These are phyloP conservation scores for Tricholoma terreum DNA, from an alignment of 768 basidiomycete genomes.

Conservation along the genomic window DNA sequence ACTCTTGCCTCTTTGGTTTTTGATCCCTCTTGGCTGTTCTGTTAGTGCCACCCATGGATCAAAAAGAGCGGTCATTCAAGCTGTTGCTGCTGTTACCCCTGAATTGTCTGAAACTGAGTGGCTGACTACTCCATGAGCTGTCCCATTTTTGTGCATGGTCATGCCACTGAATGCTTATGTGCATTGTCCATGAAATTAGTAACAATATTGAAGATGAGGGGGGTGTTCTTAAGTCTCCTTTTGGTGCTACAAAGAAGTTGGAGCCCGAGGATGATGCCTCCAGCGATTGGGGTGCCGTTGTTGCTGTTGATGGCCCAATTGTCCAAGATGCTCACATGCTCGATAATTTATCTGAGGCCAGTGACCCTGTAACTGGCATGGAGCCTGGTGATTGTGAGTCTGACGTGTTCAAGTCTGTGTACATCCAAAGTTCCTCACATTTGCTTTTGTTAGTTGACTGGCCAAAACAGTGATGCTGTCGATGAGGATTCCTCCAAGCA, in stretches of 20 bases:
- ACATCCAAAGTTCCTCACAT: not conserved
- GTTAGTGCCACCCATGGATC: not conserved
- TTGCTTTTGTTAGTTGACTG: not conserved
- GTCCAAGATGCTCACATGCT: not conserved
- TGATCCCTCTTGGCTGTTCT: not conserved
- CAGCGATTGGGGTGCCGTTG: not conserved
- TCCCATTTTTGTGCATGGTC: not conserved
- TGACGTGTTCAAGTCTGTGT: not conserved
- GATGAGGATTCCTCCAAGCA: not conserved
- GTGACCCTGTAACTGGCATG: no score
- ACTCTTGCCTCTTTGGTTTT: not conserved
- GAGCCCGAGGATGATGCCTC: not conserved
- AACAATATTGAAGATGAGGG: not conserved
- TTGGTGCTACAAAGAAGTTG: not conserved
- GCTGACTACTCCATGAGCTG: not conserved
- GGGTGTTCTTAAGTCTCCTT: not conserved
- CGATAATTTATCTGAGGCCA: not conserved
- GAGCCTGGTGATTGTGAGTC: not conserved
- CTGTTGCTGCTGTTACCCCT: not conserved
- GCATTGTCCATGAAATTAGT: not conserved
- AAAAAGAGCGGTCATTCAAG: not conserved
- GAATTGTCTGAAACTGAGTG: not conserved
- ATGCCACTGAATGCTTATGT: not conserved
- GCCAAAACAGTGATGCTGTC: not conserved
- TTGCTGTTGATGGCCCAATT: not conserved